phyloP scores from a whole-genome alignment of 768 basidiomycete genomes.

The Panaeolus papilionaceus region DNA sequence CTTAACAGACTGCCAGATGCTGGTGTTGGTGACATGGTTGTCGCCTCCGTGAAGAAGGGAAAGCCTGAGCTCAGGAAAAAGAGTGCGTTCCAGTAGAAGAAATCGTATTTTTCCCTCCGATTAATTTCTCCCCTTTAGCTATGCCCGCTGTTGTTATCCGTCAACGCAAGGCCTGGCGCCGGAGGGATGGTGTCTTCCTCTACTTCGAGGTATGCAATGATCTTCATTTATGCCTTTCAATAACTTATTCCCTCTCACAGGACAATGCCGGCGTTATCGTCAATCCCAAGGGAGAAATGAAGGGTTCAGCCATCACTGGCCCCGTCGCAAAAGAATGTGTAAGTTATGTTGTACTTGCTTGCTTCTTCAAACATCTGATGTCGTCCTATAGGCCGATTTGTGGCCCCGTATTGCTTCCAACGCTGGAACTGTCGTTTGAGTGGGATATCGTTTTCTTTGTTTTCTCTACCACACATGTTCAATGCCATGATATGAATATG shows the following conservation, averaged over 20 bases:
- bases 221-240: neutral
- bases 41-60: constrained; percentile 99
- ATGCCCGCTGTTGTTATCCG: constrained; percentile 98
- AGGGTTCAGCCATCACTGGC: constrained; percentile 96
- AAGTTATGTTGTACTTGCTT: constrained; percentile 38
- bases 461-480: constrained; percentile 27
- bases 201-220: constrained; percentile 82
- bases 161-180: constrained; percentile 98
- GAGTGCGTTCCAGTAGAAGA: constrained; percentile 61
- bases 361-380: constrained; percentile 13
- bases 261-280: constrained; percentile 98
- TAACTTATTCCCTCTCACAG: constrained; percentile 37
- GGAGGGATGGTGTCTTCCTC: constrained; percentile 98
- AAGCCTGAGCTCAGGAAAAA: constrained; percentile 99
- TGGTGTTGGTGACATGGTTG: constrained; percentile 94
- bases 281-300: constrained; percentile 99
- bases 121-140: constrained; percentile 53
- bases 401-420: constrained; percentile 99
- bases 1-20: constrained; percentile 98
- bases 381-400: constrained; percentile 77
- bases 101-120: neutral
- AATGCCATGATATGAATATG: constrained; percentile 24
- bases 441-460: constrained; percentile 23
- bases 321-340: constrained; percentile 99
- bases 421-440: constrained; percentile 96